These are phyloP conservation scores for Craspedostauros australis DNA, from an alignment of 108 stramenopile genomes.

Conservation along the genomic window DNA sequence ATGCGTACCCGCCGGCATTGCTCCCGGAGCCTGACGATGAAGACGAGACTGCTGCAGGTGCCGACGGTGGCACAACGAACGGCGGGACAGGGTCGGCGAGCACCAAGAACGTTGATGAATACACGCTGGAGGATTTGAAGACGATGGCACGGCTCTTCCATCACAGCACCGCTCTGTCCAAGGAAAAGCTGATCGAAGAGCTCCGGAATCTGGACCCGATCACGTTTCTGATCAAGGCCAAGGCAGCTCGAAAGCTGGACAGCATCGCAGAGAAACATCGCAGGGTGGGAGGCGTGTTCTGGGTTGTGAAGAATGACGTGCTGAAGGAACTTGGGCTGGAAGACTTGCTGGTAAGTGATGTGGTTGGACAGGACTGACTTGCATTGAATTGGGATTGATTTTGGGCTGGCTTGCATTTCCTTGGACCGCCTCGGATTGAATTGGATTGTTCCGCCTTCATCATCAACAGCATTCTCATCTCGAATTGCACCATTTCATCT, in stretches of 20 bases:
- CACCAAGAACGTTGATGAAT: constrained; percentile 16
- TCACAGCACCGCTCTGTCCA: constrained; percentile 58
- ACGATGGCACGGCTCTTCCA: constrained; percentile 59
- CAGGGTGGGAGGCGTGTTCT: constrained; percentile 50
- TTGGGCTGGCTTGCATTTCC: too few species aligned
- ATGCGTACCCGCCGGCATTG: constrained; percentile 49
- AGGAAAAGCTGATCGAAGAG: constrained; percentile 70
- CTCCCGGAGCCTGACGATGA: background rate
- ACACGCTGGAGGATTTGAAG: constrained; percentile 41
- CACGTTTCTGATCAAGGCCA: constrained; percentile 53
- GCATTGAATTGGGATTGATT: too few species aligned
- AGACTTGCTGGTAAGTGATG: constrained; percentile 20
- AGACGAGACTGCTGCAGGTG: background rate
- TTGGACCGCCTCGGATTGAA: too few species aligned
- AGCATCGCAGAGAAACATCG: constrained; percentile 64
- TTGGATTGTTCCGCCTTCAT: too few species aligned
- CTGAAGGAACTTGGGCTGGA: constrained; percentile 41
- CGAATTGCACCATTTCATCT: too few species aligned
- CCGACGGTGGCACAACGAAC: too few species aligned
- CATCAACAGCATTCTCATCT: too few species aligned
- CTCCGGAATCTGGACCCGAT: constrained; percentile 41
- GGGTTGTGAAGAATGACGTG: constrained; percentile 71
- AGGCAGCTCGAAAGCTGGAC: constrained; percentile 70
- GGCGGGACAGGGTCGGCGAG: constrained; percentile 8
- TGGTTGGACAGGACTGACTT: too few species aligned